A percentile compares a stretch with the other conserved stretches of the same genome.
These are phyloP conservation scores for Juncus effusus DNA, from an alignment of 176 grass and related monocot genomes.

Conservation along the genomic window DNA sequence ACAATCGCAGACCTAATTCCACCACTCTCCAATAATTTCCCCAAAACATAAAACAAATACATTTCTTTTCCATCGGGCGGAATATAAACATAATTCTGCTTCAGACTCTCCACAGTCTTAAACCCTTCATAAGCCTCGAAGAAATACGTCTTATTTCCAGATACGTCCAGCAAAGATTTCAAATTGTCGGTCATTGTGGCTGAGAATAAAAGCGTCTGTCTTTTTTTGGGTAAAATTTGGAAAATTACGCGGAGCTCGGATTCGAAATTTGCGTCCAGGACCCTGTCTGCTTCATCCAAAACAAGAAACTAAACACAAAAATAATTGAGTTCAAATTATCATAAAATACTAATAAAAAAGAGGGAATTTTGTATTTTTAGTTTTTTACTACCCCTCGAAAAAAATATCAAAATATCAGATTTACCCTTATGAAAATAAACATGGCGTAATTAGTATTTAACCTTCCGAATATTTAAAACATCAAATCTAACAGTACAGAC, in stretches of 20 bases:
- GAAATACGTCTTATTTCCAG: constrained; percentile 69
- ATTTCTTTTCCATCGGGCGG: constrained; percentile 70
- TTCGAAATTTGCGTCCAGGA: constrained; percentile 83
- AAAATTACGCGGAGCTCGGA: constrained; percentile 86
- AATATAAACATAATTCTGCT: constrained; percentile 59
- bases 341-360: constrained; percentile 7
- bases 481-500: no score
- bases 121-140: constrained; percentile 90
- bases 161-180: constrained; percentile 67
- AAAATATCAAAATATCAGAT: background rate
- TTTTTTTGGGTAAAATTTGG: constrained; percentile 61
- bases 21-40: constrained; percentile 46
- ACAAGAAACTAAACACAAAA: constrained; percentile 79
- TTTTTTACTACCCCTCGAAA: background rate
- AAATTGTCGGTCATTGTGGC: constrained; percentile 93
- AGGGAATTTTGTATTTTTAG: background rate
- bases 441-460: background rate
- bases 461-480: constrained; percentile 4
- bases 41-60: constrained; percentile 74
- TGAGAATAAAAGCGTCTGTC: constrained; percentile 90
- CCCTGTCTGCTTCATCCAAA: constrained; percentile 89
- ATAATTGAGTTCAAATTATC: background rate
- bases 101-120: constrained; percentile 82
- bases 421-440: background rate
- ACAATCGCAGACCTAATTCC: constrained; percentile 64